A percentile compares a stretch with the other conserved stretches of the same genome.
phyloP scores from a whole-genome alignment of 108 stramenopile genomes.

The Seminavis robusta region DNA sequence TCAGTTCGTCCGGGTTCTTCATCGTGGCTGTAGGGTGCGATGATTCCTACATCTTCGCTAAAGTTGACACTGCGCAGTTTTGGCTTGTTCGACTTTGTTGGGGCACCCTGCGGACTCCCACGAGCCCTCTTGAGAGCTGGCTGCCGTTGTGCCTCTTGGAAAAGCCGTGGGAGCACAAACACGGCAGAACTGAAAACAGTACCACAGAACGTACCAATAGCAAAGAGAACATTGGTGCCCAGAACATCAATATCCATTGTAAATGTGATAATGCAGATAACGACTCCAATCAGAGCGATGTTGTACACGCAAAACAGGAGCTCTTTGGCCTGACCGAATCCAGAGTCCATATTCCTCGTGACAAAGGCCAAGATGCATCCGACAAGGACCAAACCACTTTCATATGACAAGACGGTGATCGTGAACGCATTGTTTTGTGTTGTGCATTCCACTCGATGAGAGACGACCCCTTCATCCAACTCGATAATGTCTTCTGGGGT shows the following conservation, averaged over 20 bases:
- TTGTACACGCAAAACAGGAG: constrained; percentile 19
- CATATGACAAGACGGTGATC: constrained; percentile 1
- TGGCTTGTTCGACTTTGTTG: too few relatives aligned
- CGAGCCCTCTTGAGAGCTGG: too few relatives aligned
- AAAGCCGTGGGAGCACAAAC: too few relatives aligned
- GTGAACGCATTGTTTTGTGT: constrained; percentile 9
- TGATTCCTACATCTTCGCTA: too few relatives aligned
- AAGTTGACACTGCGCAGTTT: too few relatives aligned
- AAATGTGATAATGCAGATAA: too few relatives aligned
- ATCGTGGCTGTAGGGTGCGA: too few relatives aligned
- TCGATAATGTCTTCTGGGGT: not conserved
- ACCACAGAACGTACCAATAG: constrained; percentile 5
- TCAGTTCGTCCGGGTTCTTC: too few relatives aligned
- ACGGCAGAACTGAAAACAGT: constrained; percentile 6
- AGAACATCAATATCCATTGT: not conserved
- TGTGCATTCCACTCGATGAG: constrained; percentile 6
- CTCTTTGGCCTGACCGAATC: constrained; percentile 12
- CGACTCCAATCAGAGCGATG: constrained; percentile 13
- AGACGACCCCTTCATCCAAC: not conserved
- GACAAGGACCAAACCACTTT: constrained; percentile 16
- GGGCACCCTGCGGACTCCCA: too few relatives aligned
- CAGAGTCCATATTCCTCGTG: constrained; percentile 8
- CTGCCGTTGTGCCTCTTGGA: too few relatives aligned
- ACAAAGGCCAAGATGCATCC: constrained; percentile 14
- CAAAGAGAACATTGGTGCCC: not conserved